Evolutionary conservation across 139 green algal species (phyloP), one percentile per base, ranked within the genome.

Genomic region (Asterochloris erici): DNA sequence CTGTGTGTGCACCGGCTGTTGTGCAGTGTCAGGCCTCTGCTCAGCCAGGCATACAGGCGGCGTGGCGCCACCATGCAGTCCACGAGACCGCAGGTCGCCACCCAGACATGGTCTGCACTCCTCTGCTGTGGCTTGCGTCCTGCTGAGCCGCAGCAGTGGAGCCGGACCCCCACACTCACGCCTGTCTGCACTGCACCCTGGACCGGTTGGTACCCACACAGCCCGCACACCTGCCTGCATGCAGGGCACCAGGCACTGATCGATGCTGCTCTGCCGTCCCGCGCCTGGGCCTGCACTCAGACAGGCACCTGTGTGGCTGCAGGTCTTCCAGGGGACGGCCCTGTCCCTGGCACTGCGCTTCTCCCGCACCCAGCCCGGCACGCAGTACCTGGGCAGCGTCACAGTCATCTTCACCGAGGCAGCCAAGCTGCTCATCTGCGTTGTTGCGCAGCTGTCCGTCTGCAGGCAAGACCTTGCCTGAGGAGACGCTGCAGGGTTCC

Each of bases 381-480:
- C 81, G 11, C 74, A 70, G 16, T 93, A 93, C 77, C 84, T 93
- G 10, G 83, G 85, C 14, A 90, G 87, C 0, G 88, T 91, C 23
- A 87, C 89, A 1, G 86, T 90, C 14, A 83, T 88, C n/a, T 79
- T 81, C 21, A 89, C 90, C 14, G 90, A 93, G 85, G 19, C 82
- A 24, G 86, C 90, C 54, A 93, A 93, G 82, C 78, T 93, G 64
- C 15, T 78, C 13, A 82, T 93, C 23, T 93, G 90, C 84, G 23
- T 91, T 70, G 78, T 27, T 0, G 84, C 87, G 47, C 78, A 91
- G 81, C 66, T 84, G 27, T 38, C 79, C 0, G 68, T 28, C 15
- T 86, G 81, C 83, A 38, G 6, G 26, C 38, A 73, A 82, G 77
- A 26, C 29, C 0, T 54, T 54, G 38, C 38, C 38, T 54, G 6